Evolutionary conservation across 345 rosid genomes (phyloP), one percentile per base, ranked within the genome.

Genomic region (Isatis tinctoria): DNA sequence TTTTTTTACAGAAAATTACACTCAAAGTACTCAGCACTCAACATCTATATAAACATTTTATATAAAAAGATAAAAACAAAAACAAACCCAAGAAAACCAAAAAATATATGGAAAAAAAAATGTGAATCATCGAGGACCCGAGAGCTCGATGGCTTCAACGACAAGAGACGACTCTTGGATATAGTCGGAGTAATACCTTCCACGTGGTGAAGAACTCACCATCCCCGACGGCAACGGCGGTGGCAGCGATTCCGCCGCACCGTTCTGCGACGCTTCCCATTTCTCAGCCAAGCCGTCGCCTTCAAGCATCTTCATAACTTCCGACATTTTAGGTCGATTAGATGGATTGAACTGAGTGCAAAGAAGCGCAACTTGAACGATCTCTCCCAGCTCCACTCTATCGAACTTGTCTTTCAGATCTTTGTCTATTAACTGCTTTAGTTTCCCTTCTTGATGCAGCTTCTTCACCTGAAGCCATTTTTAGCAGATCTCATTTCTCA

Each of bases 121-220:
- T 12, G 22, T 36, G 65, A 36, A 18, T 89, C 83, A 93, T 76
- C 98, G 76, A 35, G 98, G 98, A 6, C 98, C 98, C 0, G 98
- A 93, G 63, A 93, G 98, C 83, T 93, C 98, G 90, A 93, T 91
- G 47, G 97, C 98, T 83, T 93, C 98, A 2, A 91, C 72, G 33
- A 91, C 92, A 30, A 93, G 94, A 32, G 97, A 93, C 10, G 96
- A 89, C 71, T 93, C 98, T 67, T 93, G 96, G 36, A 93, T 89
- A 53, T 74, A 89, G 77, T 93, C 96, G 0, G 94, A 87, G 76
- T 93, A 93, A 45, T 72, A 77, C 58, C 76, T 77, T 10, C 33
- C 14, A 12, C 63, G 77, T 0, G 77, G 76, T 27, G 80, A 77
- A 0, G 80, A 72, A 49, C 69, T 22, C 30, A 66, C 22, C 81